Conservation (phyloP, 202 grass and related monocot genomes). For the Schoenoplectus tabernaemontani region DNA sequence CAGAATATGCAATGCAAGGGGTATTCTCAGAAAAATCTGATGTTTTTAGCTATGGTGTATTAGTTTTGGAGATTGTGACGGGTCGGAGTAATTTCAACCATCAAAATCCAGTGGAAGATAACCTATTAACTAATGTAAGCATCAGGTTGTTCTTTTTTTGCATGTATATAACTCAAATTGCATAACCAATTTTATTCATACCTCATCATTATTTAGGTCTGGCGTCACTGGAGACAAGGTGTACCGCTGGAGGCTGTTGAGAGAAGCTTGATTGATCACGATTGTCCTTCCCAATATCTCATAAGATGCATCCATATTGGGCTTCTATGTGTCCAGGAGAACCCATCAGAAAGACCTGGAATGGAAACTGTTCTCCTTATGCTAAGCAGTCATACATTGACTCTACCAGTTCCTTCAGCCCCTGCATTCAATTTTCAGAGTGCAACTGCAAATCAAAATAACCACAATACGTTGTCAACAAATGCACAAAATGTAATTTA, state of each 20-base stretch:
- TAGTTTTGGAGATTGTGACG: constrained; percentile 37
- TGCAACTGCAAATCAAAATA: background rate
- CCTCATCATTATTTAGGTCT: constrained; percentile 5
- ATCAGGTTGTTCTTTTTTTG: background rate
- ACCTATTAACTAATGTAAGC: constrained; percentile 32
- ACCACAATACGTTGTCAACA: background rate
- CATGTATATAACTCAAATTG: background rate
- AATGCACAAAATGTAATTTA: background rate
- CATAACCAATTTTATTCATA: background rate
- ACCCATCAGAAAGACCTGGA: constrained; percentile 25
- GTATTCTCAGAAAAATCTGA: constrained; percentile 48
- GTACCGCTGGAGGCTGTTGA: constrained; percentile 2
- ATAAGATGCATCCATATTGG: constrained; percentile 39
- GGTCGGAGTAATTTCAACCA: constrained; percentile 20
- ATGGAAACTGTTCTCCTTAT: constrained; percentile 41
- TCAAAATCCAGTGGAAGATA: background rate
- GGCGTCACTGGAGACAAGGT: constrained; percentile 36
- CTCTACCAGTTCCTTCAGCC: constrained; percentile 21
- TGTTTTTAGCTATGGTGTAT: constrained; percentile 44
- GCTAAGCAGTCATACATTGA: constrained; percentile 49
- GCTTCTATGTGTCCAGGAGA: constrained; percentile 47
- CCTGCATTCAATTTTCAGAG: constrained; percentile 8
- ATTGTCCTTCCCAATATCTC: constrained; percentile 14
- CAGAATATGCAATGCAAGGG: constrained; percentile 45
- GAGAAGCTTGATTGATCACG: background rate